Evolutionary conservation across 495 filamentous ascomycete genomes (phyloP).

Genomic region (Neurospora sp.): DNA sequence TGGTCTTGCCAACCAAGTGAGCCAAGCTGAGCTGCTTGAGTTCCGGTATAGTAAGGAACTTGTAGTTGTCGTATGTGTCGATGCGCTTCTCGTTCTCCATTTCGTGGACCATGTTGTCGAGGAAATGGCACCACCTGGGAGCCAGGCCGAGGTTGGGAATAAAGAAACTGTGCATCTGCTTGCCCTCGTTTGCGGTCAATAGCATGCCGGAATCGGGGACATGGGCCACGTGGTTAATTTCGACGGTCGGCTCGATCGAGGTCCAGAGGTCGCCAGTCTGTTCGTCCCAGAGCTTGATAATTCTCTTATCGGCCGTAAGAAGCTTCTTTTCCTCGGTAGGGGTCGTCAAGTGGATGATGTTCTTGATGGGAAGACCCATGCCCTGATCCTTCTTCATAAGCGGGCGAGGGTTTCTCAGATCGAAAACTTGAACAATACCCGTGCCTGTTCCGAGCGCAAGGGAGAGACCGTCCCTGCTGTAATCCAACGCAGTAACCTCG

Average conservation of each 20-base stretch:
- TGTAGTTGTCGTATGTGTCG: slow-evolving; percentile 95
- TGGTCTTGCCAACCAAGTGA: slow-evolving; percentile 78
- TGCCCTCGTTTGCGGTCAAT: slow-evolving; percentile 78
- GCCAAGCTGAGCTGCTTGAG: slow-evolving; percentile 69
- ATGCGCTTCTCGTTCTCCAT: slow-evolving; percentile 72
- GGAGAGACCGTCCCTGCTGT: slow-evolving; percentile 73
- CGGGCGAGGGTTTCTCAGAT: slow-evolving; percentile 79
- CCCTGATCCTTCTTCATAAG: slow-evolving; percentile 89
- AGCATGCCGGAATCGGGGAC: slow-evolving; percentile 83
- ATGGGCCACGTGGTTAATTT: slow-evolving; percentile 86
- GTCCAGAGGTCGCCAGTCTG: slow-evolving; percentile 79
- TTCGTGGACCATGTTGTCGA: slow-evolving; percentile 95
- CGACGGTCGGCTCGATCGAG: slow-evolving; percentile 86
- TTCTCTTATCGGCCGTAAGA: slow-evolving; percentile 81
- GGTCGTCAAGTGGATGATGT: slow-evolving; percentile 72
- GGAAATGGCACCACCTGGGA: slow-evolving; percentile 89
- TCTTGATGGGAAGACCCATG: slow-evolving; percentile 89
- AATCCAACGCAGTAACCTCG: slow-evolving; percentile 81
- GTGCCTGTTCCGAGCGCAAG: slow-evolving; percentile 81
- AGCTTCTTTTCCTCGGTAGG: slow-evolving; percentile 77
- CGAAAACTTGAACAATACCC: slow-evolving; percentile 85
- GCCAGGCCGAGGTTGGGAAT: slow-evolving; percentile 82
- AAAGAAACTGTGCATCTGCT: slow-evolving; percentile 76
- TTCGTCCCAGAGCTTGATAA: slow-evolving; percentile 94
- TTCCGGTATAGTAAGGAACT: slow-evolving; percentile 84